Evolutionary conservation across 257 asterid genomes (phyloP).

Genomic region (Petunia axillaris): DNA sequence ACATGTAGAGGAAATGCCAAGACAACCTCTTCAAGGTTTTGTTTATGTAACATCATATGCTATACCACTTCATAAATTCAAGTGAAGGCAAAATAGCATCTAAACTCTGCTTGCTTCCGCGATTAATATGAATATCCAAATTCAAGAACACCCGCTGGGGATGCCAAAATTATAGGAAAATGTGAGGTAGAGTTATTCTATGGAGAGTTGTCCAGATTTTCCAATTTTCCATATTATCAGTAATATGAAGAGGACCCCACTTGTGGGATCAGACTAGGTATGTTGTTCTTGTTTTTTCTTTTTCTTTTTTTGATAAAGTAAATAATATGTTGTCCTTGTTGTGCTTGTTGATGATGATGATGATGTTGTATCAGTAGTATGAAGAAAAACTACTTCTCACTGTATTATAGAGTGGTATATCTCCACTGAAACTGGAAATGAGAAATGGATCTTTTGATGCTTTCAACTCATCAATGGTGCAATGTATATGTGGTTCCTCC

Average conservation of each 20-base stretch:
- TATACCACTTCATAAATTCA: not conserved
- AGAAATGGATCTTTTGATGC: not conserved
- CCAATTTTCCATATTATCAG: not conserved
- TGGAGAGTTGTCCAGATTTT: not conserved
- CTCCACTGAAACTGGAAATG: not conserved
- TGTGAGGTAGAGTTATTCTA: not conserved
- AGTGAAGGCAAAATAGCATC: not conserved
- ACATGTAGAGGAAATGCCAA: slow-evolving; percentile 4
- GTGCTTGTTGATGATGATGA: too few species aligned
- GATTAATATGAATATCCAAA: slow-evolving; percentile 9
- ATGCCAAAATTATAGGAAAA: not conserved
- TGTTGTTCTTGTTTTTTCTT: too few species aligned
- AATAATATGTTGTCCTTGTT: too few species aligned
- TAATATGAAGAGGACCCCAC: not conserved
- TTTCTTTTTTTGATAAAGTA: too few species aligned
- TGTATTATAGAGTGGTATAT: not conserved
- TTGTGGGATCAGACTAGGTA: too few species aligned
- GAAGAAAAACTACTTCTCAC: not conserved
- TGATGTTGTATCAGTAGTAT: not conserved
- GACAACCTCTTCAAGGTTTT: not conserved
- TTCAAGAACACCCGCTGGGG: not conserved
- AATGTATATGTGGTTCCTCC: not conserved
- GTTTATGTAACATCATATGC: not conserved
- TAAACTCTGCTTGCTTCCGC: not conserved
- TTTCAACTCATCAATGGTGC: not conserved